These are phyloP conservation scores for Chaetomium sp. DNA, from an alignment of 2,329 filamentous ascomycete genomes.

Conservation along the genomic window DNA sequence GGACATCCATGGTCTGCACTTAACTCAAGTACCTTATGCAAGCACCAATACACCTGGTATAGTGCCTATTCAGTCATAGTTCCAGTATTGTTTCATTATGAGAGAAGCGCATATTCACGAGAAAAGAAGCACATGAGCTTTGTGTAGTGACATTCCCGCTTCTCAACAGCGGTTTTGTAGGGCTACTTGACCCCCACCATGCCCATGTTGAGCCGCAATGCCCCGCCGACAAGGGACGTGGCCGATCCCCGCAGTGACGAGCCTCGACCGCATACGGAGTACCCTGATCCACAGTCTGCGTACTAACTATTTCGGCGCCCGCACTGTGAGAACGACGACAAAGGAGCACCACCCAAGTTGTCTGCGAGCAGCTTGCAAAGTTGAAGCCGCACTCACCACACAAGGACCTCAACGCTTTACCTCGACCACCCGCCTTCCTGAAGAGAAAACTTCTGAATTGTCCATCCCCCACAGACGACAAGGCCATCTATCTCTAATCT, in stretches of 20 bases:
- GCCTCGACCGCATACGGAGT: no score
- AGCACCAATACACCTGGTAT: background rate
- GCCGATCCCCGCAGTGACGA: slow-evolving; percentile 10
- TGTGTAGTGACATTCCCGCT: background rate
- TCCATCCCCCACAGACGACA: background rate
- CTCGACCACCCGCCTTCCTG: background rate
- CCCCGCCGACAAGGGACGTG: slow-evolving; percentile 15
- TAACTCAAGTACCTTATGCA: background rate
- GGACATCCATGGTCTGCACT: background rate
- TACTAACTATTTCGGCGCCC: background rate
- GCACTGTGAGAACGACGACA: slow-evolving; percentile 18
- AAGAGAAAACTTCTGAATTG: background rate
- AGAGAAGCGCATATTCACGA: background rate
- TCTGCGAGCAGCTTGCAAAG: background rate
- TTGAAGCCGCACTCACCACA: background rate
- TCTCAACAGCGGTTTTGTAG: background rate
- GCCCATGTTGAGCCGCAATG: slow-evolving; percentile 16
- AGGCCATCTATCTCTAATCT: background rate
- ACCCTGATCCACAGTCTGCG: slow-evolving; percentile 2
- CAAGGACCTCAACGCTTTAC: background rate
- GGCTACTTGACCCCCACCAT: background rate
- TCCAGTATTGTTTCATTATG: background rate
- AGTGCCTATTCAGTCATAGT: background rate
- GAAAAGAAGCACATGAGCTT: background rate
- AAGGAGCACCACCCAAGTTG: background rate